These are phyloP conservation scores for Euphrasia arctica DNA, from an alignment of 305 asterid genomes.

Conservation along the genomic window DNA sequence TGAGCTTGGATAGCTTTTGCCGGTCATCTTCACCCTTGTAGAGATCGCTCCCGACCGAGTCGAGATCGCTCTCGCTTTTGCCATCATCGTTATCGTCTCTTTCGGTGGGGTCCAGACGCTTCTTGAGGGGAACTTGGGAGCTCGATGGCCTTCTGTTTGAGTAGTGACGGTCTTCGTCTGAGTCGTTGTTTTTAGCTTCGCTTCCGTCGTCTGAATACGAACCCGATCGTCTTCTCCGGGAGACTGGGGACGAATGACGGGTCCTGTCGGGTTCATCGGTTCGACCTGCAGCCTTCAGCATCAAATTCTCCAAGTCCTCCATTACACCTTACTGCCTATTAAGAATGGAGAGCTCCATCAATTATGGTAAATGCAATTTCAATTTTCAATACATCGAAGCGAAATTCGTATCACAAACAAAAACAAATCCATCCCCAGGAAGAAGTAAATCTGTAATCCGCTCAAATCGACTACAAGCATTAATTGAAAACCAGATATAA, in stretches of 20 bases:
- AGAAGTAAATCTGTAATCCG: too few relatives aligned
- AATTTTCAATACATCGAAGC: too few relatives aligned
- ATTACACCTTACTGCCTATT: constrained; percentile 32
- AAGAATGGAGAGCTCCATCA: too few relatives aligned
- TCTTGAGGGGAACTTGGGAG: constrained; percentile 87
- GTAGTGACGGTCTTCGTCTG: constrained; percentile 76
- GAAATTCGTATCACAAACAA: too few relatives aligned
- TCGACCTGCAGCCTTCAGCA: constrained; percentile 93
- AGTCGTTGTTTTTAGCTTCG: constrained; percentile 77
- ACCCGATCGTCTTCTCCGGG: constrained; percentile 52
- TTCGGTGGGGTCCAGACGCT: constrained; percentile 77
- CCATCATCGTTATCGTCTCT: constrained; percentile 57
- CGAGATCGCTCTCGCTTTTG: constrained; percentile 80
- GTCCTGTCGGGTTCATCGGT: constrained; percentile 55
- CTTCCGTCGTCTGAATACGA: constrained; percentile 85
- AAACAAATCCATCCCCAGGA: too few relatives aligned
- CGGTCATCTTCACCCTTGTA: constrained; percentile 89
- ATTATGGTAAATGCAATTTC: too few relatives aligned
- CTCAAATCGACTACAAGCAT: too few relatives aligned
- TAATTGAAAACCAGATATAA: too few relatives aligned
- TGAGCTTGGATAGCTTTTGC: constrained; percentile 75
- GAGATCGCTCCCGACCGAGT: constrained; percentile 94
- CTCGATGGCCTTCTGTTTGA: constrained; percentile 68
- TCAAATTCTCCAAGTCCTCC: constrained; percentile 82
- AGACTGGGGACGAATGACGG: constrained; percentile 65